These are phyloP conservation scores for Diaporthe batatas DNA, from an alignment of 2,329 filamentous ascomycete genomes.

Conservation along the genomic window DNA sequence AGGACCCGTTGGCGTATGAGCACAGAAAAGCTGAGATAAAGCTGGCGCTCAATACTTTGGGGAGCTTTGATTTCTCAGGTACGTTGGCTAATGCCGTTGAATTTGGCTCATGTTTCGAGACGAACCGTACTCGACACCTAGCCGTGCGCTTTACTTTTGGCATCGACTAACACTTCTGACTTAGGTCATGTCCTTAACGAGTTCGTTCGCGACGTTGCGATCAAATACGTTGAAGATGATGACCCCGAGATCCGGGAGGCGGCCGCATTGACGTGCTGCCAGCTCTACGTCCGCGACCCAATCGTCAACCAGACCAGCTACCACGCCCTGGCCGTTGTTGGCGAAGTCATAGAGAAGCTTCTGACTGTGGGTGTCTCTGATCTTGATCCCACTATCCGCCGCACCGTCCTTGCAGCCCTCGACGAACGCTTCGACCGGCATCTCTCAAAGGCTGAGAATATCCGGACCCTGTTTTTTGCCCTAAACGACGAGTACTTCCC, in stretches of 20 bases:
- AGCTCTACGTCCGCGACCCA: conserved; percentile 95
- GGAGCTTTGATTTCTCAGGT: conserved; percentile 95
- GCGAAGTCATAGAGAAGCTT: conserved; percentile 97
- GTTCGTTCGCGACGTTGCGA: conserved; percentile 97
- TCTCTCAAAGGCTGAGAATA: conserved; percentile 97
- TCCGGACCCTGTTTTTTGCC: conserved; percentile 93
- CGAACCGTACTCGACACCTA: no score
- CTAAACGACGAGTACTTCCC: conserved; percentile 95
- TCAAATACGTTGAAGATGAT: conserved; percentile 97
- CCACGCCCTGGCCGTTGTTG: conserved; percentile 96
- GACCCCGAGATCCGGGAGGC: conserved; percentile 94
- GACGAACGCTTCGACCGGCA: conserved; percentile 96
- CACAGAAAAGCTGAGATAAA: conserved; percentile 89
- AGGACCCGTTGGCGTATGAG: conserved; percentile 86
- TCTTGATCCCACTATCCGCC: conserved; percentile 87
- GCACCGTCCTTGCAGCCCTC: conserved; percentile 88
- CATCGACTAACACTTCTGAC: conserved; percentile 43
- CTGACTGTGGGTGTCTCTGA: conserved; percentile 96
- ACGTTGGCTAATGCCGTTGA: conserved; percentile 38
- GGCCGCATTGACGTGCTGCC: conserved; percentile 95
- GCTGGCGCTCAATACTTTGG: conserved; percentile 91
- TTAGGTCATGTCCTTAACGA: conserved; percentile 91
- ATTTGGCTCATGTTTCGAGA: no score
- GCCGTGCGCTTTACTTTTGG: conserved; percentile 16
- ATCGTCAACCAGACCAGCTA: conserved; percentile 98